Conservation (phyloP, 805 yeast genomes). For the Novakomyces olei region DNA sequence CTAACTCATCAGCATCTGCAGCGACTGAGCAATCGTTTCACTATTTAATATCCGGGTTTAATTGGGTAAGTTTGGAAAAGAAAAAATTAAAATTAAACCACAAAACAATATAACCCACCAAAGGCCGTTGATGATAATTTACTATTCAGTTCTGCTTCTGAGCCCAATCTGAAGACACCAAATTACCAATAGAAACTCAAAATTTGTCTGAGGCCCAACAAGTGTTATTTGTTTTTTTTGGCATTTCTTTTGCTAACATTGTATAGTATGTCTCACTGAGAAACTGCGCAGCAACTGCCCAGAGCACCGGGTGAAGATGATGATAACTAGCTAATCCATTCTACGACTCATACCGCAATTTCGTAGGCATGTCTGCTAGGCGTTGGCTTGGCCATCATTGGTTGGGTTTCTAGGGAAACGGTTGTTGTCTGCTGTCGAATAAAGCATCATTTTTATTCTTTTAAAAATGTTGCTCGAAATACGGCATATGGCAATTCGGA, state of each 20-base stretch:
- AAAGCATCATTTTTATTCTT: too few relatives aligned
- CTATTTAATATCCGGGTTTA: too few relatives aligned
- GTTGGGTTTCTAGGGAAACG: too few relatives aligned
- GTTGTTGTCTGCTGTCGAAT: too few relatives aligned
- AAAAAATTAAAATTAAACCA: too few relatives aligned
- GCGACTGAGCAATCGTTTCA: too few relatives aligned
- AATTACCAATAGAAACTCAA: slow-evolving; percentile 3
- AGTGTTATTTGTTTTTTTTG: neutral
- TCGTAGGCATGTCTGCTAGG: neutral
- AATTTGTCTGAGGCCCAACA: neutral
- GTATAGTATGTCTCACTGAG: neutral
- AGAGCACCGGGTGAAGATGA: neutral
- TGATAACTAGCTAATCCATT: neutral
- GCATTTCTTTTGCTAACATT: neutral
- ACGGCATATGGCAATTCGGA: too few relatives aligned
- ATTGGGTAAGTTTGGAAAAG: too few relatives aligned
- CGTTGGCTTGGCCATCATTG: too few relatives aligned
- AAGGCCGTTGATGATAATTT: slow-evolving; percentile 3
- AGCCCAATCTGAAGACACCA: slow-evolving; percentile 2
- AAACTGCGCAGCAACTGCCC: neutral
- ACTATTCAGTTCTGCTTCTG: slow-evolving; percentile 4
- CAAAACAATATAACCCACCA: too few relatives aligned
- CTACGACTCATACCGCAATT: neutral
- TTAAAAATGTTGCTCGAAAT: too few relatives aligned
- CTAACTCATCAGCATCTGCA: neutral